Evolutionary conservation across 495 filamentous ascomycete species (phyloP).

Genomic region (Annulohypoxylon moriforme): DNA sequence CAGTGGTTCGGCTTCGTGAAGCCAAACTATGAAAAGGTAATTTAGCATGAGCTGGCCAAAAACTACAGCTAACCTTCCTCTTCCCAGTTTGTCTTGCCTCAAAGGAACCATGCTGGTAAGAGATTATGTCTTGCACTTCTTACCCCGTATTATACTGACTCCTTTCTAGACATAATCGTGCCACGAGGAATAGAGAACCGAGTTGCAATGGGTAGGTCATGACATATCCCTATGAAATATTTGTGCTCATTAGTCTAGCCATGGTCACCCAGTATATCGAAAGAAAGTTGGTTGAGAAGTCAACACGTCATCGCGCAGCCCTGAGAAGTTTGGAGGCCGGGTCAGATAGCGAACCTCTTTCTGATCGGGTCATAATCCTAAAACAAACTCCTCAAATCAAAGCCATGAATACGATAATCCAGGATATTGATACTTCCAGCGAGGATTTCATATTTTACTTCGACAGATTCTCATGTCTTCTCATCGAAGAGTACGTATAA

Average conservation of each 20-base stretch:
- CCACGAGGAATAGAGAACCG: slow-evolving; percentile 93
- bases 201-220: slow-evolving; percentile 81
- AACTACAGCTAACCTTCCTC: slow-evolving; percentile 3
- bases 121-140: slow-evolving; percentile 52
- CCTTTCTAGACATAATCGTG: slow-evolving; percentile 82
- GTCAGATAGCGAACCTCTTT: slow-evolving; percentile 75
- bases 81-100: slow-evolving; percentile 83
- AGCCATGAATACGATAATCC: slow-evolving; percentile 91
- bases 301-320: slow-evolving; percentile 79
- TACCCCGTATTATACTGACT: slow-evolving; percentile 3
- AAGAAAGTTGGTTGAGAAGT: slow-evolving; percentile 85
- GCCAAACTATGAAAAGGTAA: slow-evolving; percentile 82
- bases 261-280: slow-evolving; percentile 94
- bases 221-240: not conserved
- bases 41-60: not conserved
- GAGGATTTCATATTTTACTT: slow-evolving; percentile 99
- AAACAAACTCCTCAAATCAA: slow-evolving; percentile 79
- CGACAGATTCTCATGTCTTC: slow-evolving; percentile 82
- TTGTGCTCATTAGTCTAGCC: slow-evolving; percentile 59
- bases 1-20: slow-evolving; percentile 98
- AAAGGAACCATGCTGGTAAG: slow-evolving; percentile 75
- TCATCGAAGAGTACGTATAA: slow-evolving; percentile 78
- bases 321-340: slow-evolving; percentile 76
- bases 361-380: slow-evolving; percentile 76
- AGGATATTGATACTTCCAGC: slow-evolving; percentile 78